Evolutionary conservation across 2,329 filamentous ascomycete genomes (phyloP).

Genomic region (Fusarium nygamai): DNA sequence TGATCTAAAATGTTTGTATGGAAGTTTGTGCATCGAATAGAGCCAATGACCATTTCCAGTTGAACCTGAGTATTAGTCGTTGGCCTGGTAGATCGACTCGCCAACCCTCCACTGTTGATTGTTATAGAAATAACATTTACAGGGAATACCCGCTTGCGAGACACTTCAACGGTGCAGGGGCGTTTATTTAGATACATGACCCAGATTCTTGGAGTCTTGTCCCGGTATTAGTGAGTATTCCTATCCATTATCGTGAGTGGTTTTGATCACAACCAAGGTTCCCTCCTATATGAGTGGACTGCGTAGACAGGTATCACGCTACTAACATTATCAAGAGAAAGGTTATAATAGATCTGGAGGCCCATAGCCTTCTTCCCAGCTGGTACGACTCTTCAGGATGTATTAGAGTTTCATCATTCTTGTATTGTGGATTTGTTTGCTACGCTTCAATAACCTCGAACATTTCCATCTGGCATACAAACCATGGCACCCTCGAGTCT

Average conservation of each 20-base stretch:
- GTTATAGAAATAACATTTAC: neutral
- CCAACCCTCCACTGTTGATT: neutral
- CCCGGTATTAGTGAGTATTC: neutral
- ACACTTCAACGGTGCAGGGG: neutral
- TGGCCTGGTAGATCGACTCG: neutral
- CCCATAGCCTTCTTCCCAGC: neutral
- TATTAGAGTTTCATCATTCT: neutral
- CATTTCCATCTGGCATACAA: neutral
- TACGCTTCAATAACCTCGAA: neutral
- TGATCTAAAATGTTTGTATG: neutral
- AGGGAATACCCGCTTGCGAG: neutral
- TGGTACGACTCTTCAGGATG: neutral
- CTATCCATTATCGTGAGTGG: neutral
- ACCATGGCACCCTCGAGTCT: neutral
- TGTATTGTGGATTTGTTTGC: neutral
- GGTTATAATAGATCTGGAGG: neutral
- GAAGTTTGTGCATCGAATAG: neutral
- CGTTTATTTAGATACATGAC: neutral
- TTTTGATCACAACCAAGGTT: neutral
- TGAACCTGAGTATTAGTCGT: neutral
- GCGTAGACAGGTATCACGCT: neutral
- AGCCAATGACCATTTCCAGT: neutral
- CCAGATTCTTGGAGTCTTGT: neutral
- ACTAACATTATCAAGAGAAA: neutral
- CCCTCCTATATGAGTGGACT: neutral